Conservation (phyloP, 305 asterid species). For the Solanum hybrid region DNA sequence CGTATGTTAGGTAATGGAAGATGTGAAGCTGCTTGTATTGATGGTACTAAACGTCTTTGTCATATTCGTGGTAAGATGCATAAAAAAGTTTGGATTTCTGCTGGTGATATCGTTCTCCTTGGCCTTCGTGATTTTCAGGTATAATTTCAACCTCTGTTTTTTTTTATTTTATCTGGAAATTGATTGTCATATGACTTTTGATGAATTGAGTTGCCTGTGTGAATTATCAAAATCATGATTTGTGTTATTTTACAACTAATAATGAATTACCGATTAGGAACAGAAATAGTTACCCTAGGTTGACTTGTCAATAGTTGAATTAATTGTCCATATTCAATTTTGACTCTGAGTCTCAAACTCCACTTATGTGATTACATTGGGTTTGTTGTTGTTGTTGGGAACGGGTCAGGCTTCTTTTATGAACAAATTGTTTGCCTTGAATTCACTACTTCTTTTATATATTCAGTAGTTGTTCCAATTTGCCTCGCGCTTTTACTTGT, state of each 20-base stretch:
- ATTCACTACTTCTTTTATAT: too few relatives aligned
- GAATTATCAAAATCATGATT: too few relatives aligned
- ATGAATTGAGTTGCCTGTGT: too few relatives aligned
- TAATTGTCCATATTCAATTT: too few relatives aligned
- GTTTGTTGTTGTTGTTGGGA: background rate
- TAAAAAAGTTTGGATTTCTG: conserved; percentile 37
- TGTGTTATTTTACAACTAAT: background rate
- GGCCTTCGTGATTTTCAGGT: conserved; percentile 38
- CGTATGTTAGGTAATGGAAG: conserved; percentile 43
- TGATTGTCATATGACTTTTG: too few relatives aligned
- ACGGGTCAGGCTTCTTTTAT: background rate
- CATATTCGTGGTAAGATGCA: conserved; percentile 47
- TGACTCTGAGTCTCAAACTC: too few relatives aligned
- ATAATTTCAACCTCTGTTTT: too few relatives aligned
- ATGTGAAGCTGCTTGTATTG: conserved; percentile 35
- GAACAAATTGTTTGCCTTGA: background rate
- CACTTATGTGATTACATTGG: background rate
- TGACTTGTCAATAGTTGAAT: too few relatives aligned
- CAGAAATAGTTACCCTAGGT: too few relatives aligned
- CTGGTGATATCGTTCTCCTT: conserved; percentile 31
- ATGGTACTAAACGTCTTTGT: conserved; percentile 32
- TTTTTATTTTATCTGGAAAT: too few relatives aligned
- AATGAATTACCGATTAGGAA: background rate
- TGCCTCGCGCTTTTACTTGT: too few relatives aligned
- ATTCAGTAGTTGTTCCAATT: background rate